phyloP scores from a whole-genome alignment of 768 basidiomycete genomes.

The Amanita polypyramis region DNA sequence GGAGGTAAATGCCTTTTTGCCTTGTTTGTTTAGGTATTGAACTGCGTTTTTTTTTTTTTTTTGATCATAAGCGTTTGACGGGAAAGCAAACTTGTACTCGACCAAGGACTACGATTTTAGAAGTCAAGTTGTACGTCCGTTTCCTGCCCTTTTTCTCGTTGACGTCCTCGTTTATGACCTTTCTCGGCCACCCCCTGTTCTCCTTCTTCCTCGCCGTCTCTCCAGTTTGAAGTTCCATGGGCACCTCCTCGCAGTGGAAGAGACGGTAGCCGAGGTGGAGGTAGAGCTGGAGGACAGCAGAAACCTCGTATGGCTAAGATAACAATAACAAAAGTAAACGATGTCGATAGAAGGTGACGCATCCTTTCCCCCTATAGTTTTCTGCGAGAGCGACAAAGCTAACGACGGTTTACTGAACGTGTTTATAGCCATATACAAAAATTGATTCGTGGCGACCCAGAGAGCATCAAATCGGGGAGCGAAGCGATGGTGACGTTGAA shows the following conservation, averaged over 20 bases:
- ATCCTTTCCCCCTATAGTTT: neutral
- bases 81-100: slow-evolving; percentile 3
- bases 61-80: neutral
- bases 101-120: neutral
- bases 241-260: neutral
- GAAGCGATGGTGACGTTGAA: slow-evolving; percentile 3
- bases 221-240: slow-evolving; percentile 6
- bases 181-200: too few species aligned
- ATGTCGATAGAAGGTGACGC: neutral
- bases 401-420: too few species aligned
- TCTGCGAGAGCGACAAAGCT: too few species aligned
- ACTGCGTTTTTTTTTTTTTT: neutral
- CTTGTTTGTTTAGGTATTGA: neutral
- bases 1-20: neutral
- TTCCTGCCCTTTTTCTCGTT: neutral
- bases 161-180: too few species aligned
- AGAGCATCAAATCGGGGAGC: neutral
- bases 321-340: neutral
- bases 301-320: neutral
- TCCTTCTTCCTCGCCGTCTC: neutral
- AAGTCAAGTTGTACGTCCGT: neutral
- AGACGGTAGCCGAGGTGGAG: neutral
- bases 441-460: neutral
- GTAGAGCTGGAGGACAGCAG: neutral
- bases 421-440: neutral